Conservation (phyloP, 2,329 filamentous ascomycete species). For the Cyanodermella asteris region DNA sequence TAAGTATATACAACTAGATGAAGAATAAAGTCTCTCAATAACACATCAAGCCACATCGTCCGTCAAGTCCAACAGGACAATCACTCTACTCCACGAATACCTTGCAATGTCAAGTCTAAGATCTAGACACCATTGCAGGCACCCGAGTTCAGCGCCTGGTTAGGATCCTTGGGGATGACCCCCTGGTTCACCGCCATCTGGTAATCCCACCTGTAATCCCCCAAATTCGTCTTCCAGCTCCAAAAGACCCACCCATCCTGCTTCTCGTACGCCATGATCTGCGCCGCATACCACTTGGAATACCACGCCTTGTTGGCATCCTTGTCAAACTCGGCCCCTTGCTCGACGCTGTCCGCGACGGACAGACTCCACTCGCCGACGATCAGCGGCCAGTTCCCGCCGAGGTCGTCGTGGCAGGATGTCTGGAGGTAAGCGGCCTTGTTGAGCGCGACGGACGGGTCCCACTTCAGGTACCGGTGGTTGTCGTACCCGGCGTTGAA, state of each 20-base stretch:
- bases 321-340: slow-evolving; percentile 22
- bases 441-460: slow-evolving; percentile 19
- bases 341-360: slow-evolving; percentile 27
- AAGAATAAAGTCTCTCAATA: too few species aligned
- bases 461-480: slow-evolving; percentile 38
- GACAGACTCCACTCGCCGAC: slow-evolving; percentile 38
- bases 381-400: slow-evolving; percentile 24
- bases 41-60: too few species aligned
- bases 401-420: slow-evolving; percentile 27
- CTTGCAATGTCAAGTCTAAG: too few species aligned
- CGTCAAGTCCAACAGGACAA: too few species aligned
- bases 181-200: too few species aligned
- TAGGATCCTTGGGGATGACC: too few species aligned
- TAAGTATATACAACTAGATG: too few species aligned
- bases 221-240: slow-evolving; percentile 33
- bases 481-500: slow-evolving; percentile 34
- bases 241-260: slow-evolving; percentile 36
- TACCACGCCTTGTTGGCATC: slow-evolving; percentile 29
- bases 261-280: slow-evolving; percentile 32
- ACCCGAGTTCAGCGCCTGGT: too few species aligned
- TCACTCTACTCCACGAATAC: too few species aligned
- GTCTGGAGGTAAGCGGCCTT: slow-evolving; percentile 28
- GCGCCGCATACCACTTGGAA: slow-evolving; percentile 32
- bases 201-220: too few species aligned
- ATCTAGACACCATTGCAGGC: too few species aligned